A percentile compares a stretch with the other conserved stretches of the same genome.
Conservation (phyloP, 352 stramenopile species). For the Phytophthora rubi region DNA sequence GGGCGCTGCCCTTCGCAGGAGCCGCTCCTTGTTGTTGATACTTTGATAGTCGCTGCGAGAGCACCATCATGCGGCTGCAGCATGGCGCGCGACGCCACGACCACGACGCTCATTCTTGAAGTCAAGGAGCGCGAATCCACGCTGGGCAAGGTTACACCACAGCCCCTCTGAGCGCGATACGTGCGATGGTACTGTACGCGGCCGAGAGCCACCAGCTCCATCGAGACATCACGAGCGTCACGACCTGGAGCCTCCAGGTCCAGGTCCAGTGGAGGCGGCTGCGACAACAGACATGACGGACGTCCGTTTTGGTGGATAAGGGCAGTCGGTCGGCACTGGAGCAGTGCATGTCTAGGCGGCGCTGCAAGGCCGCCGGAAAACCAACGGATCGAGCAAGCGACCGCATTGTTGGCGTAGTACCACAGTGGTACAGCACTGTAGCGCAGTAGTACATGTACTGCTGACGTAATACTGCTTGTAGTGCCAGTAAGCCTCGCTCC, state of each 20-base stretch:
- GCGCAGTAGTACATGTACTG: not conserved
- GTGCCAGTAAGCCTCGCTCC: not conserved
- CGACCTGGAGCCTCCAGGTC: not conserved
- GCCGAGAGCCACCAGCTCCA: not conserved
- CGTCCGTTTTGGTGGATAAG: constrained; percentile 25
- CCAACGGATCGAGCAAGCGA: constrained; percentile 17
- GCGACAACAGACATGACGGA: constrained; percentile 22
- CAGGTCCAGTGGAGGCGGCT: not conserved
- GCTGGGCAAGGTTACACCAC: constrained; percentile 25
- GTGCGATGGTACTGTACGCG: not conserved
- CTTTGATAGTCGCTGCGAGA: constrained; percentile 28
- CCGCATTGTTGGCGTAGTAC: constrained; percentile 13
- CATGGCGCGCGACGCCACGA: constrained; percentile 16
- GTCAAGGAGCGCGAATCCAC: constrained; percentile 25
- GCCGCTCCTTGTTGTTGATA: constrained; percentile 13
- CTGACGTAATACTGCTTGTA: not conserved
- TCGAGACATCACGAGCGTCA: constrained; percentile 1
- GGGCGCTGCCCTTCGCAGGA: constrained; percentile 14
- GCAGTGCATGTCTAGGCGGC: constrained; percentile 19
- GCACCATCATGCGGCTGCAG: constrained; percentile 2
- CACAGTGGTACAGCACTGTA: not conserved
- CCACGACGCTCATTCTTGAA: constrained; percentile 26
- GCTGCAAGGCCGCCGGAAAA: constrained; percentile 19
- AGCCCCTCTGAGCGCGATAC: no score
- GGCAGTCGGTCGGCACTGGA: not conserved